Evolutionary conservation across 2,329 filamentous ascomycete genomes (phyloP), one percentile per base, ranked within the genome.

Genomic region (Cladosporium halotolerans): DNA sequence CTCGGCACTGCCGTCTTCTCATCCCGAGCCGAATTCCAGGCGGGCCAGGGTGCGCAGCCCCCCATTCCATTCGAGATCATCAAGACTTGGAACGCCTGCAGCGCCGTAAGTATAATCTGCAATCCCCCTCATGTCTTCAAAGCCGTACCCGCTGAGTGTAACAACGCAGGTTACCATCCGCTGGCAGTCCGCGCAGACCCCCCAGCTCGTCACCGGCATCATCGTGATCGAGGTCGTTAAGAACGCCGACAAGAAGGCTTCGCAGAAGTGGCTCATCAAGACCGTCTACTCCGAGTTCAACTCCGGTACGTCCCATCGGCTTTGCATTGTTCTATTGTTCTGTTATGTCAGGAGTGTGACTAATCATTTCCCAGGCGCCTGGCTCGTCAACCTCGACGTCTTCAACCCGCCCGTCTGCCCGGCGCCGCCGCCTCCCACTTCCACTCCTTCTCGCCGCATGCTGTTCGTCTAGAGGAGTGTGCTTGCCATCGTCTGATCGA

Each of bases 271-370:
- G 62, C 54, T 66, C 40, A 68, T 69, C 57, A 60, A 64, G 41
- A 63, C 60, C 14, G 62, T 68, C 34, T 67, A 66, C 59, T 64
- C 61, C 1, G 66, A 68, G 54, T 68, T 69, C 60, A 68, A 69
- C 61, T 62, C 58, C 49, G 66, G 66, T 41, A 64, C 62, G 33
- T 68, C 19, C 9, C 23, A 28, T 28, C 23, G 4, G 23, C 5
- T 2, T 28, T 7, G 23, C 23, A 28, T 28, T 7, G 7, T 23
- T 23, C 23, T 23, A 23, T 23, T 23, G 7, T 28, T 28, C 23
- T 28, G 23, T 28, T 28, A 1, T 7, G 2, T 28, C 4, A 7
- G 2, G 2, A 28, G 2, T 28, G 23, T 28, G 23, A 28, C 23
- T 28, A 7, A 28, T 28, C 23, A 66, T 58, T 60, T 36, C n/a